A percentile compares a stretch with the other conserved stretches of the same genome.
phyloP scores from a whole-genome alignment of 2,329 filamentous ascomycete genomes.

The Neopestalotiopsis sp. region DNA sequence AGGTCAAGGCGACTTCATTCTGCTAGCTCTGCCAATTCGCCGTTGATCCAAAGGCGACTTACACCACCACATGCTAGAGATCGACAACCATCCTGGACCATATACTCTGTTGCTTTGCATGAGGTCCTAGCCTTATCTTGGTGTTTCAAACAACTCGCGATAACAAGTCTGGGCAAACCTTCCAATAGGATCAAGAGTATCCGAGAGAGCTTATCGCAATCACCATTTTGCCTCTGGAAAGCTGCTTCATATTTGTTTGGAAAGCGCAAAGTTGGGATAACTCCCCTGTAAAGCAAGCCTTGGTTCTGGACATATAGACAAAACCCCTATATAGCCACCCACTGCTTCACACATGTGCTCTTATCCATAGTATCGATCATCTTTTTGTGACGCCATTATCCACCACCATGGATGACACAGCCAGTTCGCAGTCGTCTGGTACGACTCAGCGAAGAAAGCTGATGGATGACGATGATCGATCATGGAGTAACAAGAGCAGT shows the following conservation, averaged over 20 bases:
- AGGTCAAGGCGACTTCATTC: not conserved
- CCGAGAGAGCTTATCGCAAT: constrained; percentile 16
- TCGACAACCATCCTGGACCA: constrained; percentile 5
- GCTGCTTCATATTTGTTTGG: constrained; percentile 28
- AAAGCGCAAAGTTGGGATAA: constrained; percentile 22
- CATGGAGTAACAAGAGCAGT: constrained; percentile 32
- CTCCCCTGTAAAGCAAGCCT: constrained; percentile 2
- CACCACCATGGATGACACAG: constrained; percentile 35
- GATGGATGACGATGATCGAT: constrained; percentile 31
- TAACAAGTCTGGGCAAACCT: not conserved
- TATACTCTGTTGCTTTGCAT: not conserved
- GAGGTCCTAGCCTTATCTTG: constrained; percentile 4
- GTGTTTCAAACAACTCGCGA: not conserved
- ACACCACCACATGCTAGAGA: not conserved
- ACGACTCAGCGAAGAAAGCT: constrained; percentile 30
- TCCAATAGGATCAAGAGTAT: constrained; percentile 6
- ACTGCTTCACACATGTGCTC: constrained; percentile 16
- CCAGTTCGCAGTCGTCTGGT: constrained; percentile 38
- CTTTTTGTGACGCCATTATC: constrained; percentile 16
- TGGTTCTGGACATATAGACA: constrained; percentile 22
- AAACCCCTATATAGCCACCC: constrained; percentile 25
- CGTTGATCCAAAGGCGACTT: not conserved
- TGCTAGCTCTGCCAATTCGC: not conserved
- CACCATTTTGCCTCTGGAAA: not conserved
- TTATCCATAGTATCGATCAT: constrained; percentile 25